These are phyloP conservation scores for Alternaria triticimaculans DNA, from an alignment of 2,329 filamentous ascomycete species.

Conservation along the genomic window DNA sequence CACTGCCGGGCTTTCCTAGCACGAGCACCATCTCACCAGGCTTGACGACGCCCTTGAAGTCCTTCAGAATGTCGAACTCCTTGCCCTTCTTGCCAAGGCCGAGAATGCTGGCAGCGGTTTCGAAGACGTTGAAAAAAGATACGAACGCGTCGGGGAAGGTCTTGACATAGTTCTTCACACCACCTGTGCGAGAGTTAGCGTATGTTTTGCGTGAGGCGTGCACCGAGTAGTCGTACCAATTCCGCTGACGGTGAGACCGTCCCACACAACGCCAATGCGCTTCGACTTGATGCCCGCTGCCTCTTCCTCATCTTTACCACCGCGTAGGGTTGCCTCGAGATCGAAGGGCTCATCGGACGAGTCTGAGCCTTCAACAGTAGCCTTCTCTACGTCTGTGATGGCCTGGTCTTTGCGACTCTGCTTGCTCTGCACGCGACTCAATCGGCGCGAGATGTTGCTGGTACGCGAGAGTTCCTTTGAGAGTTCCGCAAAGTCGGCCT, in stretches of 20 bases:
- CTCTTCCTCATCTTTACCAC: slow-evolving; percentile 72
- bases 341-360: slow-evolving; percentile 67
- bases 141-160: slow-evolving; percentile 81
- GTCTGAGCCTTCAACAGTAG: slow-evolving; percentile 36
- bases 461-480: slow-evolving; percentile 55
- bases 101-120: slow-evolving; percentile 68
- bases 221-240: slow-evolving; percentile 55
- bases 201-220: not conserved
- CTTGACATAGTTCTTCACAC: slow-evolving; percentile 71
- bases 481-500: slow-evolving; percentile 74
- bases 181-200: slow-evolving; percentile 41
- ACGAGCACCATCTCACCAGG: slow-evolving; percentile 91
- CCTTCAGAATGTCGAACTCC: slow-evolving; percentile 75
- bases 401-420: slow-evolving; percentile 48
- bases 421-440: slow-evolving; percentile 55
- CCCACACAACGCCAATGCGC: slow-evolving; percentile 75
- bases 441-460: slow-evolving; percentile 46
- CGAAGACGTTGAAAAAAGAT: slow-evolving; percentile 76
- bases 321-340: slow-evolving; percentile 75
- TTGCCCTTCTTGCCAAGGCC: slow-evolving; percentile 71
- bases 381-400: slow-evolving; percentile 66
- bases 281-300: slow-evolving; percentile 82
- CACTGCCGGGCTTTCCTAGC: slow-evolving; percentile 73
- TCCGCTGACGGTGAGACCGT: slow-evolving; percentile 76
- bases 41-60: slow-evolving; percentile 65